These are phyloP conservation scores for Saturnispora besseyi DNA, from an alignment of 805 yeast genomes.

Conservation along the genomic window DNA sequence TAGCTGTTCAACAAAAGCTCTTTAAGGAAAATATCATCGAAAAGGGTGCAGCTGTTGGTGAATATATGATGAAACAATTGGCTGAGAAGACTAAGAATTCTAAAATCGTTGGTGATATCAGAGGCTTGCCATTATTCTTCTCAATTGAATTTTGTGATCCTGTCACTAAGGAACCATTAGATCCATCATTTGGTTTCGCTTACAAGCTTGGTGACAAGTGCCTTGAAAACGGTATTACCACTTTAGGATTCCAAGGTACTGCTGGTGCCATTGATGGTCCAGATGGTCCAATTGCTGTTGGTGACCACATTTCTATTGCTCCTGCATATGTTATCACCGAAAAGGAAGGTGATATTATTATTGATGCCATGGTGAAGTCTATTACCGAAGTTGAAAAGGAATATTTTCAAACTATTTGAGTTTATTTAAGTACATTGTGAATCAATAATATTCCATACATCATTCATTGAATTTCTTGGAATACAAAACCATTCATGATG, in stretches of 20 bases:
- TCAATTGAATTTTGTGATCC: slow-evolving; percentile 41
- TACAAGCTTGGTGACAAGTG: slow-evolving; percentile 29
- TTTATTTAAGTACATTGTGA: not conserved
- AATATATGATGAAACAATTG: slow-evolving; percentile 33
- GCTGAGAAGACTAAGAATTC: slow-evolving; percentile 23
- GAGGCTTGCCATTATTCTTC: slow-evolving; percentile 52
- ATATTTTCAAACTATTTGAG: slow-evolving; percentile 9
- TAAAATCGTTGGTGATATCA: slow-evolving; percentile 39
- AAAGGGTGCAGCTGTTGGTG: slow-evolving; percentile 36
- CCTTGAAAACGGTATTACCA: slow-evolving; percentile 33
- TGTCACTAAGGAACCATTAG: slow-evolving; percentile 38
- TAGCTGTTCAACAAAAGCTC: slow-evolving; percentile 36
- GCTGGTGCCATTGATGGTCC: slow-evolving; percentile 33
- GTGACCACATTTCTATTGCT: slow-evolving; percentile 32
- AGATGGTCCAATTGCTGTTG: slow-evolving; percentile 13
- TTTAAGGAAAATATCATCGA: slow-evolving; percentile 28
- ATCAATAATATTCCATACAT: slow-evolving; percentile 20
- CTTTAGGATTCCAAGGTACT: slow-evolving; percentile 36
- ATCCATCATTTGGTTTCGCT: slow-evolving; percentile 22
- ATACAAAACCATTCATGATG: slow-evolving; percentile 54
- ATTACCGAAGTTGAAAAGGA: slow-evolving; percentile 15
- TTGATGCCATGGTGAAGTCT: slow-evolving; percentile 21
- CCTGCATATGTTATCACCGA: slow-evolving; percentile 37
- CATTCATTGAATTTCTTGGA: slow-evolving; percentile 32
- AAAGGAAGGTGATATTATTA: slow-evolving; percentile 32